phyloP scores from a whole-genome alignment of 2,329 filamentous ascomycete species.

The Daldinia sp. region DNA sequence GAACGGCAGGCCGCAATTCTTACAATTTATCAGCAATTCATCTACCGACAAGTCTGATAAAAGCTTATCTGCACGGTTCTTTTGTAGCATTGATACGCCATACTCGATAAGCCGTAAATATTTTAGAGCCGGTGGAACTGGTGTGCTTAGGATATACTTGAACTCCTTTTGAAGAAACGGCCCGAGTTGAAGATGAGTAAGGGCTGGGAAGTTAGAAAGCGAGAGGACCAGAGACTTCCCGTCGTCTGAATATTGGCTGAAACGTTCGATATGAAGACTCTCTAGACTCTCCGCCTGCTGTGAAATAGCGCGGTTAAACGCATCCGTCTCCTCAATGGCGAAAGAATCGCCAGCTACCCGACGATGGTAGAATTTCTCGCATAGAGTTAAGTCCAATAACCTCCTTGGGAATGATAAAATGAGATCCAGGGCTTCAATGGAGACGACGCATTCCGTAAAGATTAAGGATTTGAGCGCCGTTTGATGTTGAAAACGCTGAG shows the following conservation, averaged over 20 bases:
- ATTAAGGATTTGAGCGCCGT: slow-evolving; percentile 30
- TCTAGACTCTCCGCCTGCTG: slow-evolving; percentile 33
- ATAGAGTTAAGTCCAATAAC: slow-evolving; percentile 19
- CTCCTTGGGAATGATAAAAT: slow-evolving; percentile 32
- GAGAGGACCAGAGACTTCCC: slow-evolving; percentile 23
- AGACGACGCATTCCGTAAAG: slow-evolving; percentile 29
- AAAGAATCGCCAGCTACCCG: slow-evolving; percentile 2
- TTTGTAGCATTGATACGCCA: slow-evolving; percentile 2
- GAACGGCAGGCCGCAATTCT: slow-evolving; percentile 17
- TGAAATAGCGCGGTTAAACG: slow-evolving; percentile 34
- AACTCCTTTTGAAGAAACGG: slow-evolving; percentile 3
- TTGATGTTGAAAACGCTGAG: slow-evolving; percentile 17
- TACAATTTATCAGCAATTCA: slow-evolving; percentile 28
- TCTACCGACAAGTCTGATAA: slow-evolving; percentile 26
- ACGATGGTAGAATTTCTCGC: slow-evolving; percentile 29
- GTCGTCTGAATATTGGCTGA: neutral
- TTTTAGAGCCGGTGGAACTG: slow-evolving; percentile 25
- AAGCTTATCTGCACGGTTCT: neutral
- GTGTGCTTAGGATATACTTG: slow-evolving; percentile 15
- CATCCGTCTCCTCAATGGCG: slow-evolving; percentile 17
- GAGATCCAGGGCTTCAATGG: slow-evolving; percentile 20
- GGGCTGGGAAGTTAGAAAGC: slow-evolving; percentile 31
- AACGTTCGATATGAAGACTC: slow-evolving; percentile 24
- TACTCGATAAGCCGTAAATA: slow-evolving; percentile 28
- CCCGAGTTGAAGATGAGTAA: slow-evolving; percentile 31